phyloP scores from a whole-genome alignment of 2,329 filamentous ascomycete genomes.

The Talaromyces sp. region DNA sequence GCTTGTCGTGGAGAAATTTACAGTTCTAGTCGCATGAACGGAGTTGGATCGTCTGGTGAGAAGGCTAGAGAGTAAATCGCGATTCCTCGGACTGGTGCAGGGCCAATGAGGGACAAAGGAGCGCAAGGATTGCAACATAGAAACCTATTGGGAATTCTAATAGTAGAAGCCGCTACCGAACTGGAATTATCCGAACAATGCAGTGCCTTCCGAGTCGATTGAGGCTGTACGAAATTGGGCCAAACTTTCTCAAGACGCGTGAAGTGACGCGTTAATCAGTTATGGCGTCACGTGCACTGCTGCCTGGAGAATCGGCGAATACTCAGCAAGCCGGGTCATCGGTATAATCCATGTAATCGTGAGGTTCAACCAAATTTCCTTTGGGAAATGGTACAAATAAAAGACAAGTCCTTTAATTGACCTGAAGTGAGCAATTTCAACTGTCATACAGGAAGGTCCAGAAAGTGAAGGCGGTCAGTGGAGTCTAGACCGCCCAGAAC shows the following conservation, averaged over 20 bases:
- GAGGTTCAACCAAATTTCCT: neutral
- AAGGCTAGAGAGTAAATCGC: neutral
- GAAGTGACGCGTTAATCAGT: conserved; percentile 15
- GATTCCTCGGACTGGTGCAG: neutral
- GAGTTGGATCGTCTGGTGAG: neutral
- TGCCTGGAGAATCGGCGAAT: neutral
- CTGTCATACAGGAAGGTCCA: neutral
- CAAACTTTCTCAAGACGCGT: conserved; percentile 4
- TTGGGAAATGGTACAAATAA: neutral
- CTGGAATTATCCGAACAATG: neutral
- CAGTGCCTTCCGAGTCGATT: neutral
- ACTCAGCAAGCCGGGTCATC: neutral
- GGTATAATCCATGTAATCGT: too few relatives aligned
- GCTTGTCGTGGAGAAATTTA: neutral
- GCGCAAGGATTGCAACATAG: conserved; percentile 10
- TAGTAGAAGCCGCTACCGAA: neutral
- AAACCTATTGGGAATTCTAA: neutral
- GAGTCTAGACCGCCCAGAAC: neutral
- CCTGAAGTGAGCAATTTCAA: neutral
- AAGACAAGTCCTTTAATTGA: neutral
- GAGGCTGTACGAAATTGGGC: neutral
- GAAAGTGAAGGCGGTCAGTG: neutral
- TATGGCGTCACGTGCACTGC: conserved; percentile 12
- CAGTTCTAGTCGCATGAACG: neutral
- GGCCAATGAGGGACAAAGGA: conserved; percentile 5